Evolutionary conservation across 768 basidiomycete species (phyloP), one percentile per base, ranked within the genome.

Genomic region (Naganishia vaughanmartiniae): DNA sequence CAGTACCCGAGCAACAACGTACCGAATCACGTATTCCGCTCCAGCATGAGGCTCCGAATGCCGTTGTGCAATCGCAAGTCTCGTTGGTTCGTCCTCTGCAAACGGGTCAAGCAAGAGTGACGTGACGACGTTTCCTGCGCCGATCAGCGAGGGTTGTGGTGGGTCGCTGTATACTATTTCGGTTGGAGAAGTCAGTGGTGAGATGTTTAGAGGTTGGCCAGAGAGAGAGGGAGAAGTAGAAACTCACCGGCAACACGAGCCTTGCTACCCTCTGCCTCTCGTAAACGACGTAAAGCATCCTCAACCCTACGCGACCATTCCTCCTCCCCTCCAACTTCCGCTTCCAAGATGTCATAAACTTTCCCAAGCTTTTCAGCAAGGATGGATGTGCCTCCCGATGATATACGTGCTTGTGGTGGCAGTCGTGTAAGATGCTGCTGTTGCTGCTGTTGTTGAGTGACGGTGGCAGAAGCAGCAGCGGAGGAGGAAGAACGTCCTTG

Each of bases 41-140:
- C 63, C 69, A 0, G 39, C 42, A 4, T 55, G 54, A 3, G 48
- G 21, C 14, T 69, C 75, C 14, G 63, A 54, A 57, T 74, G 74
- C 46, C 76, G 56, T 1, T 9, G 28, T 33, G 73, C 15, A n/a
- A 79, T 58, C 17, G 74, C 73, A 12, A 39, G 48, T 39, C 69
- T 39, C 11, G 72, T 67, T 11, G 11, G 57, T 1, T 71, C 71
- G 7, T 67, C 60, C 51, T 78, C 77, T 0, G 70, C 66, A n/a
- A 80, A 65, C 6, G 78, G 78, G 70, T 78, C 78, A 45, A 76
- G 72, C 28, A 79, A 68, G 1, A 80, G 55, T 21, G 77, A 74
- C 0, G 79, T 74, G 5, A 80, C 73, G 30, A 80, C 69, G 26
- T 75, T 76, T 46, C 67, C 34, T 4, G 57, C 57, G 21, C 36